Percentiles rank a stretch among this genome's conserved stretches.
These are phyloP conservation scores for Peltaster fructicola DNA, from an alignment of 2,329 filamentous ascomycete species.

Conservation along the genomic window DNA sequence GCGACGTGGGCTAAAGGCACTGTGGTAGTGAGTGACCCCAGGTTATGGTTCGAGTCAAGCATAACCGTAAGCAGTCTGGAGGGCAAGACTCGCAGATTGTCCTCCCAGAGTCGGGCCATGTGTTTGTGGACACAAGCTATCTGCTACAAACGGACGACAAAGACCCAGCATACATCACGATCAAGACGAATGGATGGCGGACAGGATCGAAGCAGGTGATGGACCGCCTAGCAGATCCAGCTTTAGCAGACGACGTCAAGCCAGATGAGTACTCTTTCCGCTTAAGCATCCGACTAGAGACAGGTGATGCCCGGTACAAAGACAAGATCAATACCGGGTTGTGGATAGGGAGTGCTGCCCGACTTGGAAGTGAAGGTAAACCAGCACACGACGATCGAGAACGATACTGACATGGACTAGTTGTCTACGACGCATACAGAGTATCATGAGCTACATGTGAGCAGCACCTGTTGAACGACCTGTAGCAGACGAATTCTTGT, in stretches of 20 bases:
- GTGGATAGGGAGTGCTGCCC: slow-evolving; percentile 7
- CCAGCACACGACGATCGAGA: not conserved
- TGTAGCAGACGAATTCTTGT: too few relatives aligned
- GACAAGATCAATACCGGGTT: slow-evolving; percentile 6
- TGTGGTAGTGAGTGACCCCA: slow-evolving; percentile 2
- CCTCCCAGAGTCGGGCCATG: slow-evolving; percentile 5
- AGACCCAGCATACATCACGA: slow-evolving; percentile 7
- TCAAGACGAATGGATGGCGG: slow-evolving; percentile 8
- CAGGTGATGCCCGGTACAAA: slow-evolving; percentile 7
- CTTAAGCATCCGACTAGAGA: slow-evolving; percentile 7
- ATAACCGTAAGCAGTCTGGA: slow-evolving; percentile 4
- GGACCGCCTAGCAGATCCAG: slow-evolving; percentile 7
- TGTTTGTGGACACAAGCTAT: slow-evolving; percentile 7
- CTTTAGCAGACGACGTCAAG: slow-evolving; percentile 5
- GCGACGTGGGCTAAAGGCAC: slow-evolving; percentile 35
- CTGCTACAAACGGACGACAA: slow-evolving; percentile 6
- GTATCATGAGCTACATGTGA: too few relatives aligned
- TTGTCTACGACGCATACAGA: slow-evolving; percentile 8
- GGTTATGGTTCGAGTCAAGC: not conserved
- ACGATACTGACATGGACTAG: slow-evolving; percentile 1
- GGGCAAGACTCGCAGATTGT: slow-evolving; percentile 10
- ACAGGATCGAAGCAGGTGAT: slow-evolving; percentile 7
- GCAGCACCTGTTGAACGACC: too few relatives aligned
- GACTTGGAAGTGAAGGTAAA: slow-evolving; percentile 7
- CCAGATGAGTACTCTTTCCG: slow-evolving; percentile 7